Conservation (phyloP, 768 basidiomycete genomes). For the Auriscalpium orientale region DNA sequence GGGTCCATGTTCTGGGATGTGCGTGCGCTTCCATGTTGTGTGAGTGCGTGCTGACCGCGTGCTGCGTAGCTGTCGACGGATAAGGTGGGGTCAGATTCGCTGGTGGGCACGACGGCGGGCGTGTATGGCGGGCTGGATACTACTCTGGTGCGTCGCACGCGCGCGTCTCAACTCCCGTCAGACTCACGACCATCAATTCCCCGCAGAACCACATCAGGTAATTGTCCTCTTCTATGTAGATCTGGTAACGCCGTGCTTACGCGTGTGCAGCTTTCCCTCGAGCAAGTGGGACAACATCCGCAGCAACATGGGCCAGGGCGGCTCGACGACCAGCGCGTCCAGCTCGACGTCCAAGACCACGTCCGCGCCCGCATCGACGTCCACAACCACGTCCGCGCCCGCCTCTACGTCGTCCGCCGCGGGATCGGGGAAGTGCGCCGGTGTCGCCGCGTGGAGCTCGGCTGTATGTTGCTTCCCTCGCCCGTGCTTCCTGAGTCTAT, state of each 20-base stretch:
- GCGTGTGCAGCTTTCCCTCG: slow-evolving; percentile 43
- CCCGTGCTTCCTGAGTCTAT: background rate
- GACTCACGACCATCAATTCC: background rate
- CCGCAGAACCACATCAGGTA: slow-evolving; percentile 53
- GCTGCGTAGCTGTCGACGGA: slow-evolving; percentile 43
- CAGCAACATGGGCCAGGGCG: slow-evolving; percentile 45
- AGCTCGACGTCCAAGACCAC: slow-evolving; percentile 14
- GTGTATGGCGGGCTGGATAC: slow-evolving; percentile 49
- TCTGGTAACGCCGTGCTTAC: too few relatives aligned
- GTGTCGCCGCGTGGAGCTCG: slow-evolving; percentile 42
- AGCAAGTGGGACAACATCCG: slow-evolving; percentile 69
- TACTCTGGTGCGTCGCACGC: slow-evolving; percentile 29
- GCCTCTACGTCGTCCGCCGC: slow-evolving; percentile 11
- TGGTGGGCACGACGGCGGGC: slow-evolving; percentile 42
- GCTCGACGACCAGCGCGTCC: slow-evolving; percentile 8
- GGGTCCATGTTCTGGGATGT: slow-evolving; percentile 74
- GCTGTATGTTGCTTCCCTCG: slow-evolving; percentile 21
- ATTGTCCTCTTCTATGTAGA: slow-evolving; percentile 1
- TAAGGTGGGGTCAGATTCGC: slow-evolving; percentile 48
- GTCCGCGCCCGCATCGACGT: background rate
- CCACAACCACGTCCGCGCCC: background rate
- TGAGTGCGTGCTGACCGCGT: background rate
- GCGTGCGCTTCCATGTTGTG: slow-evolving; percentile 1
- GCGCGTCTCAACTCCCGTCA: background rate
- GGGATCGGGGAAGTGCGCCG: slow-evolving; percentile 30